Evolutionary conservation across 345 rosid genomes (phyloP), one percentile per base, ranked within the genome.

Genomic region (Excoecaria cochinchinensis): DNA sequence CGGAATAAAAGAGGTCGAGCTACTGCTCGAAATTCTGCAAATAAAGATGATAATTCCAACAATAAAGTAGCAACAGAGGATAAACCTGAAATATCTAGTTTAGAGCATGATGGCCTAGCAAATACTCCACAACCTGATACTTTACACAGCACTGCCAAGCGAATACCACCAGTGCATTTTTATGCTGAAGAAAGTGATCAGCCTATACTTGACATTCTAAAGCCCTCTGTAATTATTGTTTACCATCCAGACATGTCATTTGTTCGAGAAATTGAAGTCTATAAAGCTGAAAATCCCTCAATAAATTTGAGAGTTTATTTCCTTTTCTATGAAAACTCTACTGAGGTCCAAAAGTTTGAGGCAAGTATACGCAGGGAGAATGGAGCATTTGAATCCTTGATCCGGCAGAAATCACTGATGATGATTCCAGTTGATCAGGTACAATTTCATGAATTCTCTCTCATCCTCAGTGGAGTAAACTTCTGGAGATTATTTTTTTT

Each of bases 401-500:
- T 95, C 83, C 84, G 98, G 82, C 99, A 91, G 87, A 95, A 95
- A 78, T 91, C 99, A 25, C 13, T 86, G 87, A 95, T 95, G 99
- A 90, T 93, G 90, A 93, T 95, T 79, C 96, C 98, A 60, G 92
- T 95, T 40, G 89, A 95, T 83, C 98, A 93, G 96, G 97, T 93
- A 75, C 73, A 75, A 16, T 70, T 73, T 55, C 22, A 4, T 60
- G 10, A 46, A 50, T 71, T 67, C 6, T 40, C n/a, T 70, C 58
- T 50, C 46, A 52, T 70, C 47, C 40, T 42, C 51, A 15, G 3
- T 25, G 11, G 21, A 58, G 19, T n/a, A 55, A 40, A 19, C 10
- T 44, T 66, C 8, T 39, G 44, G 71, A 39, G 15, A 24, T 8
- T 24, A 9, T 8, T 14, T 22, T 59, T 31, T 31, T 17, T 74